Conservation (phyloP, 2,329 filamentous ascomycete genomes). For the Cercospora beticola region DNA sequence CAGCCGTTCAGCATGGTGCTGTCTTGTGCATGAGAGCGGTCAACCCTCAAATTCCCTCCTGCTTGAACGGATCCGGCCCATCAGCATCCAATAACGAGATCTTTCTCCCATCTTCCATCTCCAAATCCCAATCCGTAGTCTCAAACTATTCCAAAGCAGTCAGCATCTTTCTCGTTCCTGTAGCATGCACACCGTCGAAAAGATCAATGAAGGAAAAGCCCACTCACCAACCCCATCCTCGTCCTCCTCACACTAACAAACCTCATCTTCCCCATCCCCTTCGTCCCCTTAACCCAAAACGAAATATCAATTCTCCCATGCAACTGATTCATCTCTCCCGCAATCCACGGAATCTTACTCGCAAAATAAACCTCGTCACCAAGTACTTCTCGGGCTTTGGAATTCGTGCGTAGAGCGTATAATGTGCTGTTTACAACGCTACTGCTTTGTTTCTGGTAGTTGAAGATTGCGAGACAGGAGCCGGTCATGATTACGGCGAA, state of each 20-base stretch:
- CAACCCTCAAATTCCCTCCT: slow-evolving; percentile 7
- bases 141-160: slow-evolving; percentile 61
- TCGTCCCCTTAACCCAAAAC: slow-evolving; percentile 83
- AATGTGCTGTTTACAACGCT: slow-evolving; percentile 77
- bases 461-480: slow-evolving; percentile 87
- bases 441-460: slow-evolving; percentile 95
- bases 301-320: slow-evolving; percentile 85
- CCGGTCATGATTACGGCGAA: slow-evolving; percentile 71
- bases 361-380: slow-evolving; percentile 66
- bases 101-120: slow-evolving; percentile 63
- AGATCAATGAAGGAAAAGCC: not conserved
- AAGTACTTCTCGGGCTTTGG: slow-evolving; percentile 70
- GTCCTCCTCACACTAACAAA: slow-evolving; percentile 74
- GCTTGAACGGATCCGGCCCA: slow-evolving; percentile 62
- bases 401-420: slow-evolving; percentile 83
- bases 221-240: slow-evolving; percentile 58
- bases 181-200: too few relatives aligned
- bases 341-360: slow-evolving; percentile 50
- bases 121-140: slow-evolving; percentile 87
- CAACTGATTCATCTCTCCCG: slow-evolving; percentile 81
- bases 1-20: not conserved
- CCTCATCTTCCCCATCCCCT: slow-evolving; percentile 68
- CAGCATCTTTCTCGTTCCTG: not conserved
- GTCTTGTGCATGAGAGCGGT: not conserved
- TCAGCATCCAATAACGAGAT: slow-evolving; percentile 73